Base-by-base conservation (phyloP, 2,329 filamentous ascomycete species). In the Plectosphaerella sp. region DNA sequence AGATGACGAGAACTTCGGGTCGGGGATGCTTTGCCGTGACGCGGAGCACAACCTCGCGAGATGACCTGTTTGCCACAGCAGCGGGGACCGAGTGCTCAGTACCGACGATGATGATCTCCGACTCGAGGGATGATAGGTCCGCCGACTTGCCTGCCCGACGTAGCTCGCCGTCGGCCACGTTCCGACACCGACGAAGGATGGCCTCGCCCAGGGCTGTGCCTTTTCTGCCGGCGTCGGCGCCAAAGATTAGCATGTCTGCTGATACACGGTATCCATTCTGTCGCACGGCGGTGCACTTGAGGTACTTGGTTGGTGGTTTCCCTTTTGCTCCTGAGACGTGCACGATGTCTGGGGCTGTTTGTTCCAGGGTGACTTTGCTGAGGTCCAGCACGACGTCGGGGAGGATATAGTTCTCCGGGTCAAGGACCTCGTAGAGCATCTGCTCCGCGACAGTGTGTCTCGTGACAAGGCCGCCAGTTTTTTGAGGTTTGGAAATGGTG, bases 361-460 rank as follows among this genome's bases (percentile, higher is more conserved):
- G 49, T 6, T 51, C 49, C 22, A 51, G 42, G 10, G 18, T 37
- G 7, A 51, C 49, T 9, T 22, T 14, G 42, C 42, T 47, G n/a
- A 51, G 42, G 28, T 51, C 49, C n/a, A 51, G 24, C n/a, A 51
- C 49, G 15, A 51, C 49, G 22, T 51, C 49, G 5, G 49, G 49
- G 15, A 51, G 42, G 25, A 51, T 47, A 28, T 51, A 51, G 28
- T 51, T 51, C 43, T 51, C 49, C 18, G 49, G 49, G 42, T 51
- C 49, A 12, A 51, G 28, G 15, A 51, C 42, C 24, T 51, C 49
- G 33, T 51, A 51, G 5, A 51, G 41, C 49, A 51, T 51, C 18
- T 51, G 49, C 35, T 51, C 49, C 3, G 41, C 41, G 11, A 51
- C 49, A 2, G 49, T 51, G 18, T 51, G 41, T 14, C 42, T 25